Evolutionary conservation across 345 rosid species (phyloP), one percentile per base, ranked within the genome.

Genomic region (Raphanus raphanistrum): DNA sequence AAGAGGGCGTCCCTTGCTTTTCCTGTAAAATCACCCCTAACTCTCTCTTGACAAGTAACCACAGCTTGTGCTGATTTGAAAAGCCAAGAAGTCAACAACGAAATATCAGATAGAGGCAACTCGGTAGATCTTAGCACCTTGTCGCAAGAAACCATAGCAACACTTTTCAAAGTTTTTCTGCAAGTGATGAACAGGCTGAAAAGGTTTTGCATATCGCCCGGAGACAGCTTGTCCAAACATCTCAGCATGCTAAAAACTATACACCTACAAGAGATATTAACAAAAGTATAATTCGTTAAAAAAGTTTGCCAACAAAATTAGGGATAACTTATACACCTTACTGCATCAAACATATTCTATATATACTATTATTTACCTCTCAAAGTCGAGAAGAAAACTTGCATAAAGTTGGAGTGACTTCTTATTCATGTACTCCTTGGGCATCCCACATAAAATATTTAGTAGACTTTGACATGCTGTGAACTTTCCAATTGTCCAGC

Each of bases 101-200:
- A 75, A 77, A 57, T 84, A 77, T 88, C 89, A 36, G 84, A 76
- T 55, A 86, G 57, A 59, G 88, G 68, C 41, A 84, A 75, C 67
- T 82, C 80, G 70, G 76, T 58, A 70, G 71, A 66, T 76, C 72
- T 82, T 13, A 76, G 54, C 64, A 79, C 84, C 71, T 86, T 84
- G 73, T 85, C 83, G 45, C 81, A 84, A 66, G 85, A 87, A 76
- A 78, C 72, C 82, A 81, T 83, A 60, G 84, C 58, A 72, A 88
- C 73, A 78, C 69, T 77, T 80, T 91, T 92, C 85, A 90, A 83
- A 71, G 97, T 83, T 88, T 86, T 85, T 63, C 93, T 89, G 83
- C 92, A 88, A 73, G 90, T 77, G 26, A 91, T 64, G 77, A 91
- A 81, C 81, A 95, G 86, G 60, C 80, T 84, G 74, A 88, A 75